Base-by-base conservation (phyloP, 352 stramenopile species). In the Phytophthora rubi region DNA sequence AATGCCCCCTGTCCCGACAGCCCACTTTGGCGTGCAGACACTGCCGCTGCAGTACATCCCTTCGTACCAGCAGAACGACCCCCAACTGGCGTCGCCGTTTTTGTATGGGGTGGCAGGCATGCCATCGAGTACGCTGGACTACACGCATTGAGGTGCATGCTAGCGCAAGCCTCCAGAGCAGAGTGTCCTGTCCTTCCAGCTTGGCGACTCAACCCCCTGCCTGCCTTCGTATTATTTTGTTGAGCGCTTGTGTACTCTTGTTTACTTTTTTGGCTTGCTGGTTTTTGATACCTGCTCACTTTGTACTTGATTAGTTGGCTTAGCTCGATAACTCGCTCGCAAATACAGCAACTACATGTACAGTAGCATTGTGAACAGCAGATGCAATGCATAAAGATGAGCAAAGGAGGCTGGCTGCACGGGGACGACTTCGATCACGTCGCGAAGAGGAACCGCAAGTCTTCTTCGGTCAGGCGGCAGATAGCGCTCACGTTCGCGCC, bases 401-500 rank as follows among this genome's bases (percentile, higher is more conserved):
- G 21, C 39, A 56, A 54, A 7, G 39, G 35, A 45, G 13, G 12
- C 57, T 12, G 33, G 33, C 33, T 39, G 33, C 45, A 33, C 4
- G 37, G 48, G 54, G 26, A 9, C 59, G 23, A 47, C 26, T 61
- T 18, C n/a, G 37, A 8, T 84, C 49, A 89, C 28, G 59, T 55
- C 7, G 82, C 84, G 62, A 99, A 99, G 10, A 99, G 77, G 61
- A 98, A 99, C 6, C 92, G 82, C 44, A 99, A 62, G 53, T 99
- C 96, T 68, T 98, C 95, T 49, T 97, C 92, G 0, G 95, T 98
- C n/a, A 99, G 86, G 15, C 91, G 87, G 26, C 81, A 90, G 47
- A 98, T 89, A 9, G 90, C 88, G 15, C 81, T 89, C 26, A 90
- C 85, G 68, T 95, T 98, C 21, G 86, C 96, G 16, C 98, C 98